phyloP scores from a whole-genome alignment of 2,329 filamentous ascomycete species.

The Colletotrichum cereale region DNA sequence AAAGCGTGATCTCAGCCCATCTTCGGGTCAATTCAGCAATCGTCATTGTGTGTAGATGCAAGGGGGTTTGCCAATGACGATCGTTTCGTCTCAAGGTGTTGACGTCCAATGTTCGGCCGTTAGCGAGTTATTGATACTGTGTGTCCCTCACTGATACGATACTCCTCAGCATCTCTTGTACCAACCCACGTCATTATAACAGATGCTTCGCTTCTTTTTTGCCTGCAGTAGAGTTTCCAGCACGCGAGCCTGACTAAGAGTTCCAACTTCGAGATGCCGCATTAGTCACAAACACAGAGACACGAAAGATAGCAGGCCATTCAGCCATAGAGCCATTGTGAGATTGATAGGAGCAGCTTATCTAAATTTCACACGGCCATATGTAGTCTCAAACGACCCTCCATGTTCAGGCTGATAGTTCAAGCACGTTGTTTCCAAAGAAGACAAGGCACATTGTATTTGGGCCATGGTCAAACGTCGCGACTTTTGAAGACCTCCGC shows the following conservation, averaged over 20 bases:
- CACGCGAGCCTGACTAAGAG: not conserved
- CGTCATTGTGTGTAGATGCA: too few species aligned
- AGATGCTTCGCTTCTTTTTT: not conserved
- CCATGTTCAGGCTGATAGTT: too few species aligned
- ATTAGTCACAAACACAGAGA: not conserved
- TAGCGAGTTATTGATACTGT: too few species aligned
- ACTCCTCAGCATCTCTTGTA: not conserved
- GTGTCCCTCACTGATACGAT: too few species aligned
- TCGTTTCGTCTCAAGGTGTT: not conserved
- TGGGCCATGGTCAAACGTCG: not conserved
- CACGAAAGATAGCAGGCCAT: not conserved
- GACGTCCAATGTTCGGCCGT: not conserved
- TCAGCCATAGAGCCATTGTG: not conserved
- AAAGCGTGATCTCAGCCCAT: not conserved
- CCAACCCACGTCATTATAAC: not conserved
- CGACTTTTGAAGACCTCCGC: not conserved
- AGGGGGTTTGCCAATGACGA: not conserved
- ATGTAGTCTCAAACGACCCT: not conserved
- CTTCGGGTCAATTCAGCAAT: not conserved
- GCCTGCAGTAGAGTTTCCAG: not conserved
- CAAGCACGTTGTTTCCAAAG: too few species aligned
- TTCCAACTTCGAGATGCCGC: too few species aligned
- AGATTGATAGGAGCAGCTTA: not conserved
- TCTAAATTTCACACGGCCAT: too few species aligned
- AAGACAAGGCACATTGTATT: not conserved